Base-by-base conservation (phyloP, 2,329 filamentous ascomycete species). In the Colletotrichum eremochloae region DNA sequence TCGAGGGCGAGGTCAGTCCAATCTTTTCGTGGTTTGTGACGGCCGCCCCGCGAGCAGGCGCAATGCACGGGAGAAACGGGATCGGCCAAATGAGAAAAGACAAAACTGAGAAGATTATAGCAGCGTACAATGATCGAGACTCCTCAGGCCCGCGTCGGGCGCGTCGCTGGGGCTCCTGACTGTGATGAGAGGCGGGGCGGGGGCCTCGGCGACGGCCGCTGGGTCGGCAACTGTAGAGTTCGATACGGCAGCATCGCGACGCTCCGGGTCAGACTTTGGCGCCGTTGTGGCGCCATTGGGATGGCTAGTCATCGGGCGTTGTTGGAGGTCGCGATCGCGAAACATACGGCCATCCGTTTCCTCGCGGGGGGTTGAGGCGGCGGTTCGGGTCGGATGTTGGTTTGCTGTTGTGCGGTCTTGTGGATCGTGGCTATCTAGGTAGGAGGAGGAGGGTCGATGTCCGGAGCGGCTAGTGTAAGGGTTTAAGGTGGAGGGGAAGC, bases 81-180 rank as follows among this genome's bases (percentile, higher is more conserved):
- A 36, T 33, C 38, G 48, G 20, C 31, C 38, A 50, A 12, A 18
- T 15, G 57, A 24, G 6, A 20, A 66, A 75, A 68, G 42, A n/a
- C 57, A 62, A 50, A 5, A 42, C 38, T n/a, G 33, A 48, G 46
- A 36, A 33, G 46, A 33, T 55, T 24, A 63, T 56, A 33, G n/a
- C 55, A 66, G 84, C 87, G 74, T 86, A 92, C 93, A 95, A 81
- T 95, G 93, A 84, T 97, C 90, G 70, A 95, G 84, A 80, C 92
- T 94, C 81, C 90, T 90, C 80, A 97, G 84, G 62, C 95, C 95
- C 66, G 95, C 95, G 81, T 95, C 93, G 55, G 71, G 71, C 48
- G 68, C 68, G 33, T 73, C 71, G 46, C 42, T 71, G 58, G 71
- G 68, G 18, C 62, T 20, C 50, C 38, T 73, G 67, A 72, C 40